Evolutionary conservation across 306 rosid species (phyloP).

Genomic region (Casuarina cunninghamiana): DNA sequence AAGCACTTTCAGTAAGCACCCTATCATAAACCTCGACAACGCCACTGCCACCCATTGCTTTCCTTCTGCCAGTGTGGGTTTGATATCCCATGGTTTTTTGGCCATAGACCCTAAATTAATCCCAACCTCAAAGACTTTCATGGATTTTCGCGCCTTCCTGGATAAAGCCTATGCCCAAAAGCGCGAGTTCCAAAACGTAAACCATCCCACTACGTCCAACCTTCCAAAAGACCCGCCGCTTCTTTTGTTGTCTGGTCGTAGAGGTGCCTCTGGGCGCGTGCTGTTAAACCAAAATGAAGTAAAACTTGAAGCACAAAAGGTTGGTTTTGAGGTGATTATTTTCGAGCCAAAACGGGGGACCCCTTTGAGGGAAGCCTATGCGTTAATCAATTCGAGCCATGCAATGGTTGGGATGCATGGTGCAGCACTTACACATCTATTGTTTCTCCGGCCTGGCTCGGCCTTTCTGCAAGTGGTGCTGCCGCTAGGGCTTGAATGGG

Average conservation of each 20-base stretch:
- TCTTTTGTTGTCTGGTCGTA: slow-evolving; percentile 17
- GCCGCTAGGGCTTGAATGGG: slow-evolving; percentile 44
- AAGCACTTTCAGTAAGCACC: slow-evolving; percentile 30
- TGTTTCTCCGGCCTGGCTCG: slow-evolving; percentile 36
- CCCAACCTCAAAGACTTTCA: slow-evolving; percentile 21
- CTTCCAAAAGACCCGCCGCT: slow-evolving; percentile 1
- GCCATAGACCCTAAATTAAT: slow-evolving; percentile 27
- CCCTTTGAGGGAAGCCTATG: slow-evolving; percentile 26
- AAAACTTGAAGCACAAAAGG: slow-evolving; percentile 8
- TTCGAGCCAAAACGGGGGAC: slow-evolving; percentile 30
- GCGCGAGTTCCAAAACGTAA: no score
- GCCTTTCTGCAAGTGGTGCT: slow-evolving; percentile 50
- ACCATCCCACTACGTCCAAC: neutral
- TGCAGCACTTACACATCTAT: slow-evolving; percentile 38
- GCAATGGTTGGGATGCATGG: slow-evolving; percentile 49
- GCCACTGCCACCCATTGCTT: slow-evolving; percentile 49
- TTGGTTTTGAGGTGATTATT: slow-evolving; percentile 40
- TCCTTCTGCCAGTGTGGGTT: slow-evolving; percentile 43
- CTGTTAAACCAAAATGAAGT: slow-evolving; percentile 31
- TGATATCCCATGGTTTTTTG: slow-evolving; percentile 44
- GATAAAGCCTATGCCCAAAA: slow-evolving; percentile 27
- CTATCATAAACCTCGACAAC: slow-evolving; percentile 39
- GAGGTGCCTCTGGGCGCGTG: neutral
- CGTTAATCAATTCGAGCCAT: slow-evolving; percentile 40
- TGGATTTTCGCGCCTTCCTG: slow-evolving; percentile 36